Percentiles rank a stretch among this genome's conserved stretches.
These are phyloP conservation scores for Candida morakotiae DNA, from an alignment of 805 yeast genomes.

Conservation along the genomic window DNA sequence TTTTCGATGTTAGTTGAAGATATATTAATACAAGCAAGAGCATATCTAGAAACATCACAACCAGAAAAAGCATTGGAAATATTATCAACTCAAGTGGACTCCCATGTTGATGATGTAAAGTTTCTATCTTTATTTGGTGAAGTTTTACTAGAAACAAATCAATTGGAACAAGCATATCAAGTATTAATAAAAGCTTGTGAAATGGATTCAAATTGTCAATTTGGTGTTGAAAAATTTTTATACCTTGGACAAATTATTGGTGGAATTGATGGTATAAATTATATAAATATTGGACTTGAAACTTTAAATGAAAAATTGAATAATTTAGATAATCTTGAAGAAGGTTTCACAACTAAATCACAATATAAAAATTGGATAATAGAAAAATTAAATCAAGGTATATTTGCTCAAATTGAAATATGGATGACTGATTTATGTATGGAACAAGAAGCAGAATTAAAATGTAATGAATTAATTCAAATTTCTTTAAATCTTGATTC, in stretches of 20 bases:
- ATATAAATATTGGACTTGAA: conserved; percentile 60
- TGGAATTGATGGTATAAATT: conserved; percentile 65
- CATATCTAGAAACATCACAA: conserved; percentile 43
- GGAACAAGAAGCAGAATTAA: conserved; percentile 82
- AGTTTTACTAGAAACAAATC: conserved; percentile 71
- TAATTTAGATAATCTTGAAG: conserved; percentile 19
- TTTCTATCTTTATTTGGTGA: conserved; percentile 69
- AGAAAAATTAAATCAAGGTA: conserved; percentile 68
- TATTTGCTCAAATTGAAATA: conserved; percentile 83
- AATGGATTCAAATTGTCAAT: conserved; percentile 60
- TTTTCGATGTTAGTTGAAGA: conserved; percentile 1
- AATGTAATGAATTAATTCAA: conserved; percentile 69
- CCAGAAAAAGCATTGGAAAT: conserved; percentile 51
- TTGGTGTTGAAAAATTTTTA: conserved; percentile 78
- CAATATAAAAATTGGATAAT: conserved; percentile 21
- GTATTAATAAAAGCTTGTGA: conserved; percentile 57
- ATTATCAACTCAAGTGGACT: conserved; percentile 32
- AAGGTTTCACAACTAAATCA: conserved; percentile 22
- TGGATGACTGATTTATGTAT: conserved; percentile 98
- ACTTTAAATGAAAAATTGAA: conserved; percentile 35
- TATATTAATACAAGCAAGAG: conserved; percentile 37
- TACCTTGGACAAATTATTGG: conserved; percentile 91
- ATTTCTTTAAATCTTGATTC: conserved; percentile 60
- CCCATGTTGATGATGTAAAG: conserved; percentile 31
- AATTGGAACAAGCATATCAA: conserved; percentile 73